These are phyloP conservation scores for Venustampulla echinocandica DNA, from an alignment of 495 filamentous ascomycete species.

Conservation along the genomic window DNA sequence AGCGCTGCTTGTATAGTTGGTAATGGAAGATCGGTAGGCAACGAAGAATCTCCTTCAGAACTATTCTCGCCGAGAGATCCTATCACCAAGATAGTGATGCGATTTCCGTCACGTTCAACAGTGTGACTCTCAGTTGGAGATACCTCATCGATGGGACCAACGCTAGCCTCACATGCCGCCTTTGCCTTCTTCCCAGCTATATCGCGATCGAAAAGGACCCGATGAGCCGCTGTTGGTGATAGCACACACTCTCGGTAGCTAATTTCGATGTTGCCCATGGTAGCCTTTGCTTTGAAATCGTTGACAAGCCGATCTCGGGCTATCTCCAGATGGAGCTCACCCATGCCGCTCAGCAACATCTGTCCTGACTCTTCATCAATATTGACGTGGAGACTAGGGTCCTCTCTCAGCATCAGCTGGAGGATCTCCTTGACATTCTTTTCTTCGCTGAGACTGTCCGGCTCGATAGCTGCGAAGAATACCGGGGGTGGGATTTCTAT, in stretches of 20 bases:
- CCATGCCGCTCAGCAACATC: slow-evolving; percentile 92
- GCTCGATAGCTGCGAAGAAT: slow-evolving; percentile 89
- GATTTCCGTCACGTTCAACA: slow-evolving; percentile 46
- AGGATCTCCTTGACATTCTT: slow-evolving; percentile 72
- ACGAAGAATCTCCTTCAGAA: slow-evolving; percentile 27
- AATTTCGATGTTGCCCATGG: slow-evolving; percentile 91
- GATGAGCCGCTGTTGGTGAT: slow-evolving; percentile 40
- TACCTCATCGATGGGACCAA: slow-evolving; percentile 46
- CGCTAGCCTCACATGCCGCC: slow-evolving; percentile 61
- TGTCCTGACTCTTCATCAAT: slow-evolving; percentile 87
- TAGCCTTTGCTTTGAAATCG: slow-evolving; percentile 80
- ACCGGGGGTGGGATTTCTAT: slow-evolving; percentile 89
- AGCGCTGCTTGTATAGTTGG: slow-evolving; percentile 54
- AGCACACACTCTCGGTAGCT: slow-evolving; percentile 80
- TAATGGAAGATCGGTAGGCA: slow-evolving; percentile 51
- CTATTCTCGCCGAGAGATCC: slow-evolving; percentile 20
- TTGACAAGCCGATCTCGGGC: slow-evolving; percentile 78
- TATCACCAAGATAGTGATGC: slow-evolving; percentile 46
- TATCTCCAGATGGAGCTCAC: slow-evolving; percentile 95
- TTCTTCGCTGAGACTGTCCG: slow-evolving; percentile 66
- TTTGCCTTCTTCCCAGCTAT: slow-evolving; percentile 71
- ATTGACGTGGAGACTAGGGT: slow-evolving; percentile 82
- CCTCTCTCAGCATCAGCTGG: slow-evolving; percentile 73
- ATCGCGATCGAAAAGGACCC: slow-evolving; percentile 62
- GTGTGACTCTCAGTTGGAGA: slow-evolving; percentile 22